Conservation (phyloP, 31 red algal species). For the Bonnemaisonia californica region DNA sequence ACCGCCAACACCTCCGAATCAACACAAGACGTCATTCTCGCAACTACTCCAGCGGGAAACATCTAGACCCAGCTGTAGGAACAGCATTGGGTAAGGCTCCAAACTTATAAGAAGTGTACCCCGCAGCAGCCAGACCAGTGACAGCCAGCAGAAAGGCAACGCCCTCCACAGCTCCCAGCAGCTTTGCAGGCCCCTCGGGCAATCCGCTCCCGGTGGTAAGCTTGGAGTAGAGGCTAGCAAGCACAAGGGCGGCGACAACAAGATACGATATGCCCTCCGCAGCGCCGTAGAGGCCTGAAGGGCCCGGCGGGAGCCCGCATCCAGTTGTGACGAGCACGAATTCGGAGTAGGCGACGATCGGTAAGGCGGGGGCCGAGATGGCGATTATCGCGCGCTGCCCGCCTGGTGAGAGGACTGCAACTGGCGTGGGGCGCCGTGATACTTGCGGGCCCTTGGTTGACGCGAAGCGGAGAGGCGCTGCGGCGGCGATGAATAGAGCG, state of each 20-base stretch:
- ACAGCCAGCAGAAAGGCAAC: slow-evolving; percentile 34
- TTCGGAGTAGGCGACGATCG: slow-evolving; percentile 27
- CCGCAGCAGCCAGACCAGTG: slow-evolving; percentile 13
- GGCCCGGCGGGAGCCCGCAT: slow-evolving; percentile 66
- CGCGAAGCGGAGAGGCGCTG: no score
- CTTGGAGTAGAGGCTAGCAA: slow-evolving; percentile 27
- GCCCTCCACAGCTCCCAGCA: slow-evolving; percentile 66
- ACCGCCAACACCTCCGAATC: no score
- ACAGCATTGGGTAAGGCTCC: slow-evolving; percentile 41
- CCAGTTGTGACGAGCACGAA: slow-evolving; percentile 43
- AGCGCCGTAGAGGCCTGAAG: slow-evolving; percentile 44
- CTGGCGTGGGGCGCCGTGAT: background rate
- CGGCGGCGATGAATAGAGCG: no score
- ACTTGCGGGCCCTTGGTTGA: no score
- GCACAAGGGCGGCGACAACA: slow-evolving; percentile 30
- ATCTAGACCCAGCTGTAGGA: slow-evolving; percentile 19
- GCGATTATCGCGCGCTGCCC: background rate
- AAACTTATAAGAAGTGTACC: slow-evolving; percentile 37
- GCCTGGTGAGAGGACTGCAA: background rate
- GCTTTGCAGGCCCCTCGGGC: slow-evolving; percentile 35
- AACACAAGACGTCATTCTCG: background rate
- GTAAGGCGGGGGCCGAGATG: background rate
- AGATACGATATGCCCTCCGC: slow-evolving; percentile 65
- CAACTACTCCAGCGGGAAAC: slow-evolving; percentile 8
- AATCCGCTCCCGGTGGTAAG: slow-evolving; percentile 51